These are phyloP conservation scores for Backusella parvicylindrica DNA, from an alignment of 192 early-diverging fungal genomes.

Conservation along the genomic window DNA sequence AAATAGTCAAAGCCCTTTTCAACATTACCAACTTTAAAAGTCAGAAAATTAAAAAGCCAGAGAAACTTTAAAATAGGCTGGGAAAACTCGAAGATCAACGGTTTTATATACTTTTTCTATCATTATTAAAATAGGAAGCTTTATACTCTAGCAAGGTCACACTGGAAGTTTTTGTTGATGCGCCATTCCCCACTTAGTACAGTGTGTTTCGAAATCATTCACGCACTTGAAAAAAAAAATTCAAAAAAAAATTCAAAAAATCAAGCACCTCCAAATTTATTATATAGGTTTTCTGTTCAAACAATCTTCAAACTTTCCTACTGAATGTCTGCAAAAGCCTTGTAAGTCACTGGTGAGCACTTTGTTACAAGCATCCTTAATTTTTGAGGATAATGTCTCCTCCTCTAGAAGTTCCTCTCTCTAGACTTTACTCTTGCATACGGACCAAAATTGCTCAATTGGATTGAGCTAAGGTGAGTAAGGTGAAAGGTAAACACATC, in stretches of 20 bases:
- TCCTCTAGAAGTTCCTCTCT: slow-evolving; percentile 7
- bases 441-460: slow-evolving; percentile 21
- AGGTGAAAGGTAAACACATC: slow-evolving; percentile 15
- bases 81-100: not conserved
- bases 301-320: not conserved
- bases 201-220: too few species aligned
- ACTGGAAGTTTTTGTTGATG: too few species aligned
- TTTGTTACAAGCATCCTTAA: not conserved
- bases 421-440: too few species aligned
- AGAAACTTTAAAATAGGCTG: not conserved
- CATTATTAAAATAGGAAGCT: too few species aligned
- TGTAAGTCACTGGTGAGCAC: not conserved
- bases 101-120: too few species aligned
- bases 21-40: not conserved
- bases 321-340: not conserved
- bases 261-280: too few species aligned
- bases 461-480: slow-evolving; percentile 21
- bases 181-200: too few species aligned
- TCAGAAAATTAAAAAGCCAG: not conserved
- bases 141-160: not conserved
- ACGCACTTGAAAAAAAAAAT: too few species aligned
- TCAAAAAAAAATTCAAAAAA: too few species aligned
- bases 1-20: not conserved
- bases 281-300: too few species aligned
- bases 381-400: not conserved